Evolutionary conservation across 805 yeast genomes (phyloP).

Genomic region (Candida montana): DNA sequence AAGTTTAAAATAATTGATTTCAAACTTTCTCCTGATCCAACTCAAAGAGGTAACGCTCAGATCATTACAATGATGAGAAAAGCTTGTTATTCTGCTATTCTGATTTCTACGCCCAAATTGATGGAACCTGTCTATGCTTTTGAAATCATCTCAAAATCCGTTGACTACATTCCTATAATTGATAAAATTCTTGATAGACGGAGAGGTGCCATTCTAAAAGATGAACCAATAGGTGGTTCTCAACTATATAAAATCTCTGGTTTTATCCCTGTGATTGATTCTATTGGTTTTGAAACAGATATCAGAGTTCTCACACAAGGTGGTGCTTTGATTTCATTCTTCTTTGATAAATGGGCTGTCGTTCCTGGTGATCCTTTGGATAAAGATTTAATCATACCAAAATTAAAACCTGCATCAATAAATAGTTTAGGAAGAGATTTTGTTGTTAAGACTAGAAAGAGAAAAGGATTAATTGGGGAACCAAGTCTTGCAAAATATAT

Average conservation of each 20-base stretch:
- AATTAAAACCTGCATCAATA: conserved; percentile 69
- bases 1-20: conserved; percentile 68
- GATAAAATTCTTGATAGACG: conserved; percentile 50
- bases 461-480: conserved; percentile 80
- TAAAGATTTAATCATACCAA: conserved; percentile 52
- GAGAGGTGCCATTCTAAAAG: conserved; percentile 56
- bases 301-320: conserved; percentile 74
- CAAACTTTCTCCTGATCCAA: conserved; percentile 40
- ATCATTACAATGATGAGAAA: conserved; percentile 76
- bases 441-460: conserved; percentile 77
- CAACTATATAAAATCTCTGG: conserved; percentile 60
- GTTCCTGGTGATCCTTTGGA: conserved; percentile 95
- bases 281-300: conserved; percentile 86
- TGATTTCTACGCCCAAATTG: conserved; percentile 72
- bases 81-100: conserved; percentile 76
- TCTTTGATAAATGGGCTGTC: conserved; percentile 64
- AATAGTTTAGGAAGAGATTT: conserved; percentile 80
- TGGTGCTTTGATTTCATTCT: conserved; percentile 62
- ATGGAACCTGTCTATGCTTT: conserved; percentile 77
- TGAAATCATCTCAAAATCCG: conserved; percentile 47
- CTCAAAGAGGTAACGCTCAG: conserved; percentile 57
- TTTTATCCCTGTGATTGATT: conserved; percentile 79
- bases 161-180: conserved; percentile 42
- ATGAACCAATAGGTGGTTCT: conserved; percentile 64
- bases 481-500: conserved; percentile 63